Evolutionary conservation across 441 rosid genomes (phyloP), one percentile per base, ranked within the genome.

Genomic region (Arabidopsis lyrata): DNA sequence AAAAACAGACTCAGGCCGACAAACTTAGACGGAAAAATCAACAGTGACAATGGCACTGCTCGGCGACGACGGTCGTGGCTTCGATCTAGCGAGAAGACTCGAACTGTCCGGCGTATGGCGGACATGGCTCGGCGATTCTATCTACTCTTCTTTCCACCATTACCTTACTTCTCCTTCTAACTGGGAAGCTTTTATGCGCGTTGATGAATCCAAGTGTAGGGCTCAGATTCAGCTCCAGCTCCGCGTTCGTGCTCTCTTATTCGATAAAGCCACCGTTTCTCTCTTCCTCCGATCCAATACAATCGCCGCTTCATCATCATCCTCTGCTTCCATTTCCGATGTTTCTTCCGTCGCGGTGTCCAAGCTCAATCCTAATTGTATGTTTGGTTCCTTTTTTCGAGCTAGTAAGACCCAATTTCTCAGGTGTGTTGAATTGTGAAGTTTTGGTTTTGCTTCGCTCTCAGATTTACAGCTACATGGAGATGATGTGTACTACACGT

Each of bases 1-100:
- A 57, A 60, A 55, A 54, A 54, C 44, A 44, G 52, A 29, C 36
- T 38, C 5, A 3, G 1, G 31, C 15, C 63, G 22, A 10, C 47
- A 41, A 59, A 24, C 48, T 13, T 20, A 22, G 48, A 11, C 52
- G 29, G 44, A 59, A 62, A 62, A 29, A 15, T n/a, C n/a, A 12
- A 13, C 36, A 47, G 35, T n/a, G 67, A 65, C 49, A 24, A 93
- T 93, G 98, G 81, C 88, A 16, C 82, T 91, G 6, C 90, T 93
- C 44, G 98, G 98, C 72, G 94, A 91, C 79, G 97, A 93, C 81
- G 97, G 95, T 3, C 81, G 84, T 52, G 97, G 98, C 24, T 93
- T 77, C 84, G 96, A 89, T 74, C 87, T 91, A 8, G 97, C 98
- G 15, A 81, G 83, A 66, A 82, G 73, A 81, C 93, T 91, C 2